Percentiles rank a stretch among this genome's conserved stretches.
These are phyloP conservation scores for Hanseniaspora occidentalis DNA, from an alignment of 805 yeast species.

Conservation along the genomic window DNA sequence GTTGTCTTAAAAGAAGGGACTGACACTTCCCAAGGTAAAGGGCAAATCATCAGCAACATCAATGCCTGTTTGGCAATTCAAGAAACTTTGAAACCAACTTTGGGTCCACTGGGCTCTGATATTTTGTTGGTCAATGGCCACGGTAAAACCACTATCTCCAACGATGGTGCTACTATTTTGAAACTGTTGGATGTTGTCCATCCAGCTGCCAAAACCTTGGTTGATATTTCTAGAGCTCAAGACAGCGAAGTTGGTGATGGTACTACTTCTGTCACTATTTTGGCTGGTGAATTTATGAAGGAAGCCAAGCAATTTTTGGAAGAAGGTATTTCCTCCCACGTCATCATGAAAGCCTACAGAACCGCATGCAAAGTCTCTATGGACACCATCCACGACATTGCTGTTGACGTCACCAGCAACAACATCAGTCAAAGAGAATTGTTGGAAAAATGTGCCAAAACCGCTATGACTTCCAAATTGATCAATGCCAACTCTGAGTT, in stretches of 20 bases:
- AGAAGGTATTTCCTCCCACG: conserved; percentile 89
- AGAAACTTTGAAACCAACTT: conserved; percentile 86
- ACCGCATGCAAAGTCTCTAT: conserved; percentile 72
- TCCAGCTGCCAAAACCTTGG: conserved; percentile 95
- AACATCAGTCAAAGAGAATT: conserved; percentile 45
- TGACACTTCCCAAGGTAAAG: conserved; percentile 91
- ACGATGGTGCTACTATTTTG: conserved; percentile 95
- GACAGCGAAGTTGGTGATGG: conserved; percentile 99
- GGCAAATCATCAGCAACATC: conserved; percentile 89
- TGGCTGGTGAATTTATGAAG: conserved; percentile 89
- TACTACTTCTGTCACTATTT: conserved; percentile 86
- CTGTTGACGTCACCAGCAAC: conserved; percentile 51
- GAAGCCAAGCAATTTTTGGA: conserved; percentile 86
- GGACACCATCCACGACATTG: conserved; percentile 56
- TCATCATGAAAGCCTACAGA: conserved; percentile 78
- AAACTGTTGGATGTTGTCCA: conserved; percentile 89
- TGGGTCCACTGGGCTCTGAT: conserved; percentile 97
- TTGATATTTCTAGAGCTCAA: conserved; percentile 89
- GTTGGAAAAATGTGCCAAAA: conserved; percentile 83
- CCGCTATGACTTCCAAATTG: conserved; percentile 94
- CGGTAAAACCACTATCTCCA: conserved; percentile 89
- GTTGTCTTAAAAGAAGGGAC: conserved; percentile 98
- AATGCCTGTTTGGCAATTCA: conserved; percentile 96
- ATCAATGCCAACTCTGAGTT: conserved; percentile 79
- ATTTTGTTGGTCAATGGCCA: conserved; percentile 73